These are phyloP conservation scores for Populus ilicifolia DNA, from an alignment of 345 rosid species.

Conservation along the genomic window DNA sequence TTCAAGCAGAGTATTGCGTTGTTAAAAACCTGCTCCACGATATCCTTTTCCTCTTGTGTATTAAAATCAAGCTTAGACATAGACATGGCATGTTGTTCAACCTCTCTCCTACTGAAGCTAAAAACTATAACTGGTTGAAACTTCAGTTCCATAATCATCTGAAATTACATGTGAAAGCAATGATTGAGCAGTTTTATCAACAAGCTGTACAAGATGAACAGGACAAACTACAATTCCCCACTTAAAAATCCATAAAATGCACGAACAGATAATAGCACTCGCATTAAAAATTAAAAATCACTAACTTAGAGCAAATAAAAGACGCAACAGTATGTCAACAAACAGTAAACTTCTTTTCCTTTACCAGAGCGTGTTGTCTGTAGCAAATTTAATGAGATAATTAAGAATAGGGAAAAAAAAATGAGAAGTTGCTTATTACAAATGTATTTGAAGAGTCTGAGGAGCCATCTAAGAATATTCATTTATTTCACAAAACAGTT, in stretches of 20 bases:
- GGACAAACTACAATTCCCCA: background rate
- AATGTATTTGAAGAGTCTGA: background rate
- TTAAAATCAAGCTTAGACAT: constrained; percentile 98
- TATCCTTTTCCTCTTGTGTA: constrained; percentile 74
- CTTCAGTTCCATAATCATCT: constrained; percentile 97
- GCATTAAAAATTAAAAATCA: background rate
- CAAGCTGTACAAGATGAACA: background rate
- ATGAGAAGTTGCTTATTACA: background rate
- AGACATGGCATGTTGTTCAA: constrained; percentile 96
- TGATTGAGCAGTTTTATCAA: background rate
- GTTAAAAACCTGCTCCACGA: constrained; percentile 71
- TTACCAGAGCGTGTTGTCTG: too few species aligned
- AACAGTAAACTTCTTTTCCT: too few species aligned
- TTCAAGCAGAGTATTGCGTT: constrained; percentile 84
- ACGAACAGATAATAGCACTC: background rate
- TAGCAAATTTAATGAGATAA: background rate
- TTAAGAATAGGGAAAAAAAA: too few species aligned
- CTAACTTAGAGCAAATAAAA: background rate
- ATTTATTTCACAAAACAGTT: background rate
- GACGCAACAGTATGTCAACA: too few species aligned
- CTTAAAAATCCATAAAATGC: background rate
- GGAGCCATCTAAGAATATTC: background rate
- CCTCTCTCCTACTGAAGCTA: constrained; percentile 98
- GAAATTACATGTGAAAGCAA: constrained; percentile 15
- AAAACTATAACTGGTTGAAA: constrained; percentile 96